Evolutionary conservation across 2,329 filamentous ascomycete genomes (phyloP), one percentile per base, ranked within the genome.

Genomic region (Fusarium devonianum): DNA sequence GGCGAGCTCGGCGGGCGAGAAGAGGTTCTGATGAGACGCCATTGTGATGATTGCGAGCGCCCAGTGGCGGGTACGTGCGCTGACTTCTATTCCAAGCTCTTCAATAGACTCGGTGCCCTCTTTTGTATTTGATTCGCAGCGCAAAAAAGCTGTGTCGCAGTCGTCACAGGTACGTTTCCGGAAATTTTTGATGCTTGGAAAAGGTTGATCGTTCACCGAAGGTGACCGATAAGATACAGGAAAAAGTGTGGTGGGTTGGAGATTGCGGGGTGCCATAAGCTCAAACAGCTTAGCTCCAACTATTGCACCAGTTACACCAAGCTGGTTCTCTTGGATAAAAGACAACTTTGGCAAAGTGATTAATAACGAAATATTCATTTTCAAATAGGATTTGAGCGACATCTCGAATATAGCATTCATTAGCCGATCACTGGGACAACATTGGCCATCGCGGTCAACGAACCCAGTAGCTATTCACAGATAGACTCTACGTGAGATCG

Each of bases 1-100:
- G 64, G 92, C 92, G 67, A 99, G 89, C 77, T 99, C 94, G 67
- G 94, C 92, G 36, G 94, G 93, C 43, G 92, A 97, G 73, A 97
- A 87, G 64, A 91, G 86, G 67, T 85, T 83, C 74, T 85, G 83
- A 66, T 85, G 84, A 62, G 84, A 82, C 29, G 87, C 79, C 83
- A 90, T 88, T 19, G n/a, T 52, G 43, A 47, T 35, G 12, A 30
- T 23, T 28, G 16, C 34, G 22, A 14, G 12, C 22, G 7, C 25
- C 33, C 52, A 40, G 17, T 34, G 11, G 30, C 17, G 13, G 22
- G 23, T 32, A 2, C 41, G 8, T 12, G 10, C 17, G 10, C 9
- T 4, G 23, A 5, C 5, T 28, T 25, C 7, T 34, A 16, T 4
- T 17, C 11, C 6, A 3, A 13, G 8, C 21, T 13, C 4, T 14